Conservation (phyloP, 2,329 filamentous ascomycete genomes). For the Penicillium sp. region DNA sequence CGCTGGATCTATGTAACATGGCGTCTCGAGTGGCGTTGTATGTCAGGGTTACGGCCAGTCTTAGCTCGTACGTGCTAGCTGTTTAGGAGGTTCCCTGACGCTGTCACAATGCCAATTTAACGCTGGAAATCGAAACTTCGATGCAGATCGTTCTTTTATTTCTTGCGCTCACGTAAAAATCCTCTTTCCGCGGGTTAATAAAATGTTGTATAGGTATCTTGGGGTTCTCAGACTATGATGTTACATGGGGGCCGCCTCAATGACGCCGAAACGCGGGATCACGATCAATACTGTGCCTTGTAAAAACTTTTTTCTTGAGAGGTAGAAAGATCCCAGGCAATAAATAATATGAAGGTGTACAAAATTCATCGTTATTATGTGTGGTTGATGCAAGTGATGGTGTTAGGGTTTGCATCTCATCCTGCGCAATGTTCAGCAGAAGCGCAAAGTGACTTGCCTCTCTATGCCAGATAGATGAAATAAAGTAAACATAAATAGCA, state of each 20-base stretch:
- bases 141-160: too few species aligned
- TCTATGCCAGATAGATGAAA: not conserved
- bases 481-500: not conserved
- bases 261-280: not conserved
- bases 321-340: not conserved
- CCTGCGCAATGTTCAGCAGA: not conserved
- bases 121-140: not conserved
- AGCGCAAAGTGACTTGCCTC: not conserved
- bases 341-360: not conserved
- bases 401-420: not conserved
- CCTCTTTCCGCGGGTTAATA: too few species aligned
- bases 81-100: not conserved
- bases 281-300: not conserved
- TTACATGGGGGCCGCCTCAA: slow-evolving; percentile 9
- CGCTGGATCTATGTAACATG: not conserved
- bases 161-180: too few species aligned
- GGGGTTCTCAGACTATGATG: not conserved
- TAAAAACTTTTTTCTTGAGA: not conserved
- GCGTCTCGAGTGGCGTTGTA: not conserved
- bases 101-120: not conserved
- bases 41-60: not conserved
- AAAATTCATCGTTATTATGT: not conserved
- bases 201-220: not conserved
- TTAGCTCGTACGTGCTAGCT: not conserved
- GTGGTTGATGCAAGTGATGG: not conserved